phyloP scores from a whole-genome alignment of 352 stramenopile species.

The Phytophthora cactorum region DNA sequence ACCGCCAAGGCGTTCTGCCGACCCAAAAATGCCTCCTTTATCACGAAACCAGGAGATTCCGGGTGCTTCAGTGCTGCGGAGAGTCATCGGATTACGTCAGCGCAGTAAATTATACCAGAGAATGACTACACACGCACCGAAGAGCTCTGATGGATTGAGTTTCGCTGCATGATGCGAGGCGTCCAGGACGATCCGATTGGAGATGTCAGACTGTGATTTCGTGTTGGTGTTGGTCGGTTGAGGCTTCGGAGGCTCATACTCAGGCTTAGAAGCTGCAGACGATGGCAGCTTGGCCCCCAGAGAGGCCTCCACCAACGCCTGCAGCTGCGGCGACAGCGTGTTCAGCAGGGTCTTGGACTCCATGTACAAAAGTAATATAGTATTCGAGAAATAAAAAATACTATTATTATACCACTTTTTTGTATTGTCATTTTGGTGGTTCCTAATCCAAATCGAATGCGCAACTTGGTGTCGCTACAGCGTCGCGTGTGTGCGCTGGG shows the following conservation, averaged over 20 bases:
- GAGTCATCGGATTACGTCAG: conserved; percentile 1
- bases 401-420: too few relatives aligned
- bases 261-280: not conserved
- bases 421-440: conserved; percentile 8
- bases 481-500: conserved; percentile 51
- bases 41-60: conserved; percentile 59
- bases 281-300: conserved; percentile 47
- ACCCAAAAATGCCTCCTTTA: conserved; percentile 60
- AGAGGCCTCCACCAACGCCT: conserved; percentile 68
- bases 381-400: too few relatives aligned
- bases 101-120: not conserved
- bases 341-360: conserved; percentile 47
- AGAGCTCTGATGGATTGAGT: conserved; percentile 70
- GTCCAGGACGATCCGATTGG: conserved; percentile 5
- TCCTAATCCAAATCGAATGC: conserved; percentile 33
- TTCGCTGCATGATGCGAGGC: conserved; percentile 1
- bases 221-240: not conserved
- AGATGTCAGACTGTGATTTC: conserved; percentile 3
- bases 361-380: conserved; percentile 11
- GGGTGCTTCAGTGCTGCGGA: conserved; percentile 49
- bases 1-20: conserved; percentile 36
- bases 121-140: conserved; percentile 39
- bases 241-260: not conserved
- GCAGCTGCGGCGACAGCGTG: conserved; percentile 66
- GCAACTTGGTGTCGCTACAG: conserved; percentile 65